Conservation (phyloP, 768 basidiomycete genomes). For the Termitomyces sp. region DNA sequence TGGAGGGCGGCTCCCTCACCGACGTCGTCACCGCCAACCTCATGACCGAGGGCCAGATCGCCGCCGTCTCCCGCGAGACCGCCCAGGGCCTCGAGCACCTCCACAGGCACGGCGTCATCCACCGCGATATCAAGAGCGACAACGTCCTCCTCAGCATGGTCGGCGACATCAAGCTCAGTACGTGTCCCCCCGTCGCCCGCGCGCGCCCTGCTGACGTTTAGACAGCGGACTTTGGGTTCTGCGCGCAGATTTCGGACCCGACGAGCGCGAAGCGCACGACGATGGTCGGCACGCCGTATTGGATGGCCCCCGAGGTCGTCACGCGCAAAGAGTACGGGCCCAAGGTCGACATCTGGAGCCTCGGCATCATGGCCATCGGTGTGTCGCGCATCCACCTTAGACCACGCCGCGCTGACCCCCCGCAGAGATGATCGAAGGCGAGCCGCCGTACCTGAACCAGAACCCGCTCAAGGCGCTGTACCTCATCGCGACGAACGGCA, state of each 20-base stretch:
- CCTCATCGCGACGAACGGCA: slow-evolving; percentile 97
- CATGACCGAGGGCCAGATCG: slow-evolving; percentile 99
- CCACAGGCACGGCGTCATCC: slow-evolving; percentile 95
- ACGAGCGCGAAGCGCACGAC: slow-evolving; percentile 90
- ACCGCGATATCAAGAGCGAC: slow-evolving; percentile 98
- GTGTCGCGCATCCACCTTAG: too few species aligned
- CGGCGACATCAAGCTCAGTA: slow-evolving; percentile 98
- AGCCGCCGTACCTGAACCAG: slow-evolving; percentile 94
- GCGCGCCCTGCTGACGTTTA: too few species aligned
- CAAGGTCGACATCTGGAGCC: slow-evolving; percentile 97
- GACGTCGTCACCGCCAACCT: slow-evolving; percentile 94
- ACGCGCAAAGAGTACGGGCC: slow-evolving; percentile 97
- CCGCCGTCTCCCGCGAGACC: slow-evolving; percentile 91
- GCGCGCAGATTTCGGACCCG: slow-evolving; percentile 91
- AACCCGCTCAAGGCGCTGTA: slow-evolving; percentile 96
- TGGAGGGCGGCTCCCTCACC: slow-evolving; percentile 94
- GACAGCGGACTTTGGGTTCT: slow-evolving; percentile 97
- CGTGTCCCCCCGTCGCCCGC: too few species aligned
- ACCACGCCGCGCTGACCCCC: too few species aligned
- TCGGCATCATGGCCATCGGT: slow-evolving; percentile 97
- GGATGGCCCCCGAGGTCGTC: slow-evolving; percentile 99
- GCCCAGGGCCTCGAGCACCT: slow-evolving; percentile 91
- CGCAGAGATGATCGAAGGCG: slow-evolving; percentile 96
- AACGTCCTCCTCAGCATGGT: slow-evolving; percentile 89
- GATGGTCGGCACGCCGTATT: slow-evolving; percentile 98